Conservation (phyloP, 768 basidiomycete genomes). For the Kockovaella imperatae region DNA sequence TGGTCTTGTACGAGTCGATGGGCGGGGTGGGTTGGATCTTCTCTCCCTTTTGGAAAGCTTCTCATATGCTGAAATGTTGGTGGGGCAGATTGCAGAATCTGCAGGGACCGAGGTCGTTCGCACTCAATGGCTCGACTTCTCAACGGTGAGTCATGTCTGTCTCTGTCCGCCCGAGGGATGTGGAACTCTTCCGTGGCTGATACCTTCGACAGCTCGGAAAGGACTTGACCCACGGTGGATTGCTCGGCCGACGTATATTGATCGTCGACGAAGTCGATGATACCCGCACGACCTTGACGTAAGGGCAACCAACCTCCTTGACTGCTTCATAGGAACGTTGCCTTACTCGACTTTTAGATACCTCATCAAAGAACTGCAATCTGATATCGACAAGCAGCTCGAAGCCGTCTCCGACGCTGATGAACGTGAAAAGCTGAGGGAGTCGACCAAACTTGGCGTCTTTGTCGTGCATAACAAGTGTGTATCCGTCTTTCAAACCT, state of each 20-base stretch:
- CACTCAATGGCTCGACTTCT: conserved; percentile 79
- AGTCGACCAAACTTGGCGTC: conserved; percentile 74
- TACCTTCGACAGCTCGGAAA: conserved; percentile 29
- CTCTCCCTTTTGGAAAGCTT: neutral
- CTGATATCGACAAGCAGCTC: conserved; percentile 58
- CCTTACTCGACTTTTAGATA: conserved; percentile 54
- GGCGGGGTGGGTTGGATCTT: conserved; percentile 53
- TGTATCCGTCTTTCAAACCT: conserved; percentile 10
- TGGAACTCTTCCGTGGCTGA: neutral
- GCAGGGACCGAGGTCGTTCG: conserved; percentile 63
- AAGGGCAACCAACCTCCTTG: conserved; percentile 32
- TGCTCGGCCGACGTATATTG: conserved; percentile 72
- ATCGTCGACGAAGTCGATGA: conserved; percentile 59
- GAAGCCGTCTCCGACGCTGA: conserved; percentile 62
- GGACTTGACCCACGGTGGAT: conserved; percentile 41
- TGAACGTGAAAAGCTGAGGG: conserved; percentile 64
- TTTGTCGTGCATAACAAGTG: conserved; percentile 61
- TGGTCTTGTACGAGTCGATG: conserved; percentile 88
- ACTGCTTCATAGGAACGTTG: neutral
- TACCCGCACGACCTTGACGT: conserved; percentile 69
- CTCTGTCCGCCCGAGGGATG: conserved; percentile 2
- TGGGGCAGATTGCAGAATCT: conserved; percentile 33
- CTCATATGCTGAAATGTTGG: neutral
- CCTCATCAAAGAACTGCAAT: conserved; percentile 77
- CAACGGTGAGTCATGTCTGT: conserved; percentile 36